Evolutionary conservation across 2,329 filamentous ascomycete genomes (phyloP), one percentile per base, ranked within the genome.

Genomic region (Ascochyta lentis): DNA sequence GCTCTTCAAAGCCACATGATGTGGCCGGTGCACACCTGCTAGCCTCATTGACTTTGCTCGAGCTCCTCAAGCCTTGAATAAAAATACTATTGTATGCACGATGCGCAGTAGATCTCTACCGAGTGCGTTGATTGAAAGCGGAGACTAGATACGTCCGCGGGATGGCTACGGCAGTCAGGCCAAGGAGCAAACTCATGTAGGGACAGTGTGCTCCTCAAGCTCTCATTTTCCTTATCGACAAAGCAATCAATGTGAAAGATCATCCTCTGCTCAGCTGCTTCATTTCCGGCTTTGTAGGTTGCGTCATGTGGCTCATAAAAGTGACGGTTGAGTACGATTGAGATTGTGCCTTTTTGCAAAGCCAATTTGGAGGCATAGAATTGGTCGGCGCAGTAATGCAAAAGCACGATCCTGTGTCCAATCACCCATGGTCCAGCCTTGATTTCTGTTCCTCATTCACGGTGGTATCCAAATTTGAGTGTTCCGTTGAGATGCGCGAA

Each of bases 201-300:
- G 19, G 19, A 19, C 19, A 19, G 19, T 19, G 19, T 19, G 19
- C 19, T 19, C 19, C 19, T 19, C 3, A 19, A 19, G 19, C 19
- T 19, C 19, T 19, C 3, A 19, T 19, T 19, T 19, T 19, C 19
- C 19, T 19, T 19, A 19, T 19, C 3, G 3, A 19, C 76, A 38
- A 76, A 78, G 76, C 77, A 78, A 1, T 68, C 75, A 38, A 78
- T 77, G 51, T 78, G 74, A 24, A 78, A 78, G 6, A 23, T 27
- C 27, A 50, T 41, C 19, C 47, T 33, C 5, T 16, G 24, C 12
- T 42, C 9, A 24, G 47, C 47, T n/a, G 47, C 47, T 31, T 22
- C 38, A 8, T 35, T n/a, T 16, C 43, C 27, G 4, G 29, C 38
- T 35, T 50, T 16, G 29, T 33, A 37, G 1, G 9, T 26, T 13